phyloP scores from a whole-genome alignment of 2,329 filamentous ascomycete species.

The Septoria petroselini region DNA sequence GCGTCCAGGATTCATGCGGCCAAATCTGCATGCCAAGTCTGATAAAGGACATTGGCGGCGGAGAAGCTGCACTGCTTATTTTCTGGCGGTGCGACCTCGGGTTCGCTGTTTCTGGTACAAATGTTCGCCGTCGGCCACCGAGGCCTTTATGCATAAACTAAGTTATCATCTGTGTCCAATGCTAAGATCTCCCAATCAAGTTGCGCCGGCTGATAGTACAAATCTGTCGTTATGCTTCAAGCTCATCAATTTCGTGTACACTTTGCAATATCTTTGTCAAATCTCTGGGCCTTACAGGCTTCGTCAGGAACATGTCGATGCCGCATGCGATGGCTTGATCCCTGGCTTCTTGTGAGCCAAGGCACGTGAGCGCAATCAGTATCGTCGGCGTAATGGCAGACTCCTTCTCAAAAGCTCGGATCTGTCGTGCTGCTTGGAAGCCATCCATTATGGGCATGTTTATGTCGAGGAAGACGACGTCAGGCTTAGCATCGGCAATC shows the following conservation, averaged over 20 bases:
- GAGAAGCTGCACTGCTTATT: too few species aligned
- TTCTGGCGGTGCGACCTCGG: too few species aligned
- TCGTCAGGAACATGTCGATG: constrained; percentile 28
- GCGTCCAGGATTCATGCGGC: not conserved
- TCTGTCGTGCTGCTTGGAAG: constrained; percentile 30
- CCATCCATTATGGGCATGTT: constrained; percentile 30
- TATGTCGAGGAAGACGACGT: constrained; percentile 41
- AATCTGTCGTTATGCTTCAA: constrained; percentile 7
- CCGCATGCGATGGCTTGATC: constrained; percentile 25
- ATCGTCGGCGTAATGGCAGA: constrained; percentile 17
- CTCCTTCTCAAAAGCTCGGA: constrained; percentile 26
- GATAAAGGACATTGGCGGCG: too few species aligned
- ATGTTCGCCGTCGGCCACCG: too few species aligned
- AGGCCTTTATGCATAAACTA: too few species aligned
- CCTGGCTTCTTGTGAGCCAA: constrained; percentile 19
- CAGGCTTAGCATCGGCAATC: not conserved
- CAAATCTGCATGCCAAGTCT: too few species aligned
- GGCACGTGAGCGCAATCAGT: constrained; percentile 25
- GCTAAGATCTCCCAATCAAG: too few species aligned
- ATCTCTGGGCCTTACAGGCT: constrained; percentile 8
- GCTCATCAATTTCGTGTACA: not conserved
- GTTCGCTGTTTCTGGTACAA: too few species aligned
- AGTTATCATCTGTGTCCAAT: not conserved
- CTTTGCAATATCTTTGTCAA: constrained; percentile 4
- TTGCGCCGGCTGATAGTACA: not conserved